Conservation (phyloP, 208 protist genomes). For the Lotmaria passim region DNA sequence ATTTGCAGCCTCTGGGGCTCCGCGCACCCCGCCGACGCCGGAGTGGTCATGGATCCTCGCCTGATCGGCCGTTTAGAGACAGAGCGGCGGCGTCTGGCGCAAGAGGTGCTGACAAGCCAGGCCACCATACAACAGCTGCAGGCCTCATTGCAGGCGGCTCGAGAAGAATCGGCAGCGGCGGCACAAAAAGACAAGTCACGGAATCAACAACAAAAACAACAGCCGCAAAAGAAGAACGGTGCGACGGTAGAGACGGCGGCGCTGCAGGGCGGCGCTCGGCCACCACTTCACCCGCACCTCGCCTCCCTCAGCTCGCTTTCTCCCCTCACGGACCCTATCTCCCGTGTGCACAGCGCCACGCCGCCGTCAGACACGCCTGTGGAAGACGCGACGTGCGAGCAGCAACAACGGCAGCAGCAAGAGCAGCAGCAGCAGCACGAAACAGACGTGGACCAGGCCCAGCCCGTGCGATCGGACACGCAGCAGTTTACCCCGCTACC, state of each 20-base stretch:
- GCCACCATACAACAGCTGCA: slow-evolving; percentile 18
- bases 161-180: slow-evolving; percentile 3
- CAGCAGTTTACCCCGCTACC: slow-evolving; percentile 9
- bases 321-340: slow-evolving; percentile 11
- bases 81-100: slow-evolving; percentile 12
- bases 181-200: background rate
- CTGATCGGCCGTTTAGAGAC: slow-evolving; percentile 15
- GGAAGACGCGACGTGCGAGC: no score
- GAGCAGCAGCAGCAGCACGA: background rate
- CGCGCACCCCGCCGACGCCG: no score
- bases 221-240: background rate
- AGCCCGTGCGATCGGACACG: background rate
- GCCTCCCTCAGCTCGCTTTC: slow-evolving; percentile 9
- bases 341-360: background rate
- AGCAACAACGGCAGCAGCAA: background rate
- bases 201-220: background rate
- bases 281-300: slow-evolving; percentile 6
- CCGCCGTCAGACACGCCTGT: background rate
- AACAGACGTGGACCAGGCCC: background rate
- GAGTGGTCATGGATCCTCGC: slow-evolving; percentile 1
- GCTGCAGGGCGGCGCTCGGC: background rate
- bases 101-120: slow-evolving; percentile 21
- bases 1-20: no score
- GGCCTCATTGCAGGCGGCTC: slow-evolving; percentile 18
- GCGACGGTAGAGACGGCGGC: slow-evolving; percentile 1